A percentile compares a stretch with the other conserved stretches of the same genome.
These are phyloP conservation scores for Candida suzukii DNA, from an alignment of 805 yeast species.

Conservation along the genomic window DNA sequence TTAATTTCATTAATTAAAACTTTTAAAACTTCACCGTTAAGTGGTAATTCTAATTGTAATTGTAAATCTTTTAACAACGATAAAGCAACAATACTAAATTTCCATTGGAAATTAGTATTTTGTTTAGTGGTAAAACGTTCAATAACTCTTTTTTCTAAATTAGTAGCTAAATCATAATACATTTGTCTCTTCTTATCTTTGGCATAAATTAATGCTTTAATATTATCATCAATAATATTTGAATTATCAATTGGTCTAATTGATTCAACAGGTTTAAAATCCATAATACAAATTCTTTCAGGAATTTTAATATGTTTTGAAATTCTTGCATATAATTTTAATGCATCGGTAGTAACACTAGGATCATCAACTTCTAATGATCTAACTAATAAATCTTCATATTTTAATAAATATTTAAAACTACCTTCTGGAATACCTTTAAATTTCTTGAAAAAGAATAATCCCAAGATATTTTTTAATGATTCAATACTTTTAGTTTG, in stretches of 20 bases:
- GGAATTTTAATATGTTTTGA: conserved; percentile 41
- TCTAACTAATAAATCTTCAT: conserved; percentile 40
- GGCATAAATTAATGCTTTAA: conserved; percentile 53
- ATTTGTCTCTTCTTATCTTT: conserved; percentile 48
- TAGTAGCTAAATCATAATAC: conserved; percentile 32
- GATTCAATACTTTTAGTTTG: conserved; percentile 40
- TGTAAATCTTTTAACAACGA: conserved; percentile 47
- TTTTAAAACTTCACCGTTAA: conserved; percentile 32
- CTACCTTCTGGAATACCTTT: conserved; percentile 53
- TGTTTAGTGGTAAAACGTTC: conserved; percentile 13
- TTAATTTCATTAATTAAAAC: conserved; percentile 40
- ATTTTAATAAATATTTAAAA: conserved; percentile 40
- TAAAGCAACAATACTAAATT: conserved; percentile 38
- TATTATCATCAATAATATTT: conserved; percentile 45
- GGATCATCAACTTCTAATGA: conserved; percentile 52
- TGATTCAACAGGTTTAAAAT: conserved; percentile 31
- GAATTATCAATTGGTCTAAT: conserved; percentile 54
- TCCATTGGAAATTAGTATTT: conserved; percentile 48
- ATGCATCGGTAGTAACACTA: conserved; percentile 48
- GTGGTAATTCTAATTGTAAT: conserved; percentile 40
- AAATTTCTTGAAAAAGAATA: conserved; percentile 52
- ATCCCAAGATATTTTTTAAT: conserved; percentile 56
- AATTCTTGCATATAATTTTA: conserved; percentile 38
- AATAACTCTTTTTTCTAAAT: conserved; percentile 33
- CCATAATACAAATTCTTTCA: conserved; percentile 42